A percentile compares a stretch with the other conserved stretches of the same genome.
Evolutionary conservation across 2,329 filamentous ascomycete species (phyloP).

Genomic region (Bipolaris zeicola): DNA sequence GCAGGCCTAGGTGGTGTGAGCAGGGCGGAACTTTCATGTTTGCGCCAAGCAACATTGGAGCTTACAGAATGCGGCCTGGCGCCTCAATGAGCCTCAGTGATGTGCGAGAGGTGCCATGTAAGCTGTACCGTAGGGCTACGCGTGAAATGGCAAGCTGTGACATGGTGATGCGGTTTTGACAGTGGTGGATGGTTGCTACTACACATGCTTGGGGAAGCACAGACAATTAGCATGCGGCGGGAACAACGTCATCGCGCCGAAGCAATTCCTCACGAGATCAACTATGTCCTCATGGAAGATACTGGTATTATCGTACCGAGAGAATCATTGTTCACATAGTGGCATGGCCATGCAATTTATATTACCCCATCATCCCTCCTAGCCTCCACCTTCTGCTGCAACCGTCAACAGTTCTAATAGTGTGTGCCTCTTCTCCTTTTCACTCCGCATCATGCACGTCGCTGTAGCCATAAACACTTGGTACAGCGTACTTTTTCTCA

Average conservation of each 20-base stretch:
- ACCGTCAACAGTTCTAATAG: slow-evolving; percentile 17
- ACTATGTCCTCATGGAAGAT: neutral
- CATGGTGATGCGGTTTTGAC: slow-evolving; percentile 23
- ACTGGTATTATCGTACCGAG: neutral
- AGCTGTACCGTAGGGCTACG: slow-evolving; percentile 25
- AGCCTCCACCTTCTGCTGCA: slow-evolving; percentile 18
- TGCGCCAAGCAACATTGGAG: slow-evolving; percentile 5
- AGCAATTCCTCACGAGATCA: neutral
- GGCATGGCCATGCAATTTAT: too few species aligned
- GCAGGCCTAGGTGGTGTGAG: slow-evolving; percentile 20
- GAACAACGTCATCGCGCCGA: slow-evolving; percentile 11
- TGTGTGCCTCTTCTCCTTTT: slow-evolving; percentile 42
- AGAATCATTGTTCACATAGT: neutral
- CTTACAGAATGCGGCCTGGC: slow-evolving; percentile 35
- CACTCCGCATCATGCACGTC: slow-evolving; percentile 41
- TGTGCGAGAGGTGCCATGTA: slow-evolving; percentile 15
- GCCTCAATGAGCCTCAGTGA: slow-evolving; percentile 30
- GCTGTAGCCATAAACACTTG: slow-evolving; percentile 40
- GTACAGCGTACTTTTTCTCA: slow-evolving; percentile 35
- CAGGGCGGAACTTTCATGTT: neutral
- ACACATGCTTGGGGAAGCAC: slow-evolving; percentile 6
- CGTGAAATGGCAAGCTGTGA: slow-evolving; percentile 34
- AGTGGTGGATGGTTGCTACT: slow-evolving; percentile 4
- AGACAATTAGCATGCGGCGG: slow-evolving; percentile 8
- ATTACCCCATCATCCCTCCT: neutral